A percentile compares a stretch with the other conserved stretches of the same genome.
phyloP scores from a whole-genome alignment of 306 rosid genomes.

The Quercus bicolor region DNA sequence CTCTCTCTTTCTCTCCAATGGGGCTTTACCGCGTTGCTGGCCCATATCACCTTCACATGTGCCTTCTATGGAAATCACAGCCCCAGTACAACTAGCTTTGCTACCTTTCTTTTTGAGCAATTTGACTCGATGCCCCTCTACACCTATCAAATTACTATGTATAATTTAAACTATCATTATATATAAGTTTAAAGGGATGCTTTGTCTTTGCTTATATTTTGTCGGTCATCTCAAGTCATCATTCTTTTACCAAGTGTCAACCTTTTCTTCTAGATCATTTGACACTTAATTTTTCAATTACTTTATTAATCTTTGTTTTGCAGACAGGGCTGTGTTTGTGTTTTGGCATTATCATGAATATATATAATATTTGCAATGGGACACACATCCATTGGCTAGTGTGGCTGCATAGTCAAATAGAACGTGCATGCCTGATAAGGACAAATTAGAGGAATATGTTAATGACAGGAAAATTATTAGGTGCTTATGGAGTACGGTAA shows the following conservation, averaged over 20 bases:
- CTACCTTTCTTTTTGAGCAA: not conserved
- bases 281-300: not conserved
- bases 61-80: conserved; percentile 57
- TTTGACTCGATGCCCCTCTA: conserved; percentile 26
- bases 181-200: not conserved
- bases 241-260: not conserved
- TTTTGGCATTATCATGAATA: too few relatives aligned
- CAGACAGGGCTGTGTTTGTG: conserved; percentile 1
- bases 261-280: not conserved
- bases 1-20: conserved; percentile 20
- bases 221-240: conserved; percentile 15
- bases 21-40: conserved; percentile 46
- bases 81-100: conserved; percentile 30
- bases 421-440: too few relatives aligned
- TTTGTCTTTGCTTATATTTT: conserved; percentile 2
- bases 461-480: too few relatives aligned
- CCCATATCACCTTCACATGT: conserved; percentile 81
- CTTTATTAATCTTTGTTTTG: conserved; percentile 13
- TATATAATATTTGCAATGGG: too few relatives aligned
- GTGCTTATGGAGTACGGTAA: too few relatives aligned
- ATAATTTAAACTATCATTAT: not conserved
- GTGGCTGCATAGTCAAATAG: too few relatives aligned
- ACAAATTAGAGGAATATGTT: too few relatives aligned
- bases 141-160: not conserved
- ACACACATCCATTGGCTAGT: too few relatives aligned